These are phyloP conservation scores for Eucalyptus marginata DNA, from an alignment of 345 rosid genomes.

Conservation along the genomic window DNA sequence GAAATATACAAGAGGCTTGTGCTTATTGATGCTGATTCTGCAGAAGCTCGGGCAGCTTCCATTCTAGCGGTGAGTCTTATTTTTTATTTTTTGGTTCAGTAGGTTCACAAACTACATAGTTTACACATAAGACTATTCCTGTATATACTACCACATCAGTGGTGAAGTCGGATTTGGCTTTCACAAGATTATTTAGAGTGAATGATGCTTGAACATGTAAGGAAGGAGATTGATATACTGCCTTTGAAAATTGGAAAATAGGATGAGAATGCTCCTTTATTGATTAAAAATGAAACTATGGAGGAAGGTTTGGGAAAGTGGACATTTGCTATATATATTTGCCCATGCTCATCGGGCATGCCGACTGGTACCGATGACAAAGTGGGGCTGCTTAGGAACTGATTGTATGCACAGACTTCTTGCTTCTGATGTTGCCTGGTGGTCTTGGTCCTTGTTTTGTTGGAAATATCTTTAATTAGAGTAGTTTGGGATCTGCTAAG, in stretches of 20 bases:
- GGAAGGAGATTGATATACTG: not conserved
- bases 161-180: not conserved
- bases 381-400: not conserved
- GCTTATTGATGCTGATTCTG: constrained; percentile 83
- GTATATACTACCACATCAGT: not conserved
- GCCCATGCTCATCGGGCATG: not conserved
- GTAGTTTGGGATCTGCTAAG: not conserved
- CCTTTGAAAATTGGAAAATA: not conserved
- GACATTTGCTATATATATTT: not conserved
- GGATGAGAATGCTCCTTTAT: not conserved
- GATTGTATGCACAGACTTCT: not conserved
- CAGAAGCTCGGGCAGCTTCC: constrained; percentile 95
- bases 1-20: constrained; percentile 95
- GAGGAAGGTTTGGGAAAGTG: not conserved
- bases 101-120: not conserved
- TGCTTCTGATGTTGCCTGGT: not conserved
- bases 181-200: not conserved
- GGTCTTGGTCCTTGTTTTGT: not conserved
- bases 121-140: not conserved
- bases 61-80: constrained; percentile 76
- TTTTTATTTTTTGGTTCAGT: not conserved
- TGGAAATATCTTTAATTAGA: not conserved
- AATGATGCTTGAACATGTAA: not conserved
- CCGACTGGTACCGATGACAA: not conserved
- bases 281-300: not conserved